These are phyloP conservation scores for Boletus speciosus DNA, from an alignment of 768 basidiomycete species.

Conservation along the genomic window DNA sequence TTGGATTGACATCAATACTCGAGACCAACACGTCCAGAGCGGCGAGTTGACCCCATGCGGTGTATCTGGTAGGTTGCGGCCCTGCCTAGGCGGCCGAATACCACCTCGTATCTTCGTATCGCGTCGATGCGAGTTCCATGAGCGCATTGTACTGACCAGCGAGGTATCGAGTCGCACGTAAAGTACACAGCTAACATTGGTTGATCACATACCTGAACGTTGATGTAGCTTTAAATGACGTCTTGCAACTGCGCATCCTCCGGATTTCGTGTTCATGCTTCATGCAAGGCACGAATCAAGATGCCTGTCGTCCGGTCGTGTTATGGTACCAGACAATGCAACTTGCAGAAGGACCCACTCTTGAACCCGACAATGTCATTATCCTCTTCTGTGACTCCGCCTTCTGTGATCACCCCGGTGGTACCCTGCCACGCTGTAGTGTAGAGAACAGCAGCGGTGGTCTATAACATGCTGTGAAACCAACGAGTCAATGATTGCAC, in stretches of 20 bases:
- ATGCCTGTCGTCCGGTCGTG: slow-evolving; percentile 27
- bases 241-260: slow-evolving; percentile 36
- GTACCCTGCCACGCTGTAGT: slow-evolving; percentile 43
- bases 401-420: slow-evolving; percentile 53
- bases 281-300: slow-evolving; percentile 46
- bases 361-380: slow-evolving; percentile 54
- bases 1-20: slow-evolving; percentile 4
- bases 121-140: slow-evolving; percentile 10
- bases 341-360: slow-evolving; percentile 27
- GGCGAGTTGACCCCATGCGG: slow-evolving; percentile 11
- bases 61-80: slow-evolving; percentile 1
- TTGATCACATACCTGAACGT: slow-evolving; percentile 42
- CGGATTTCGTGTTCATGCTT: slow-evolving; percentile 41
- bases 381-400: slow-evolving; percentile 36
- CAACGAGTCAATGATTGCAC: background rate
- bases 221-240: slow-evolving; percentile 46
- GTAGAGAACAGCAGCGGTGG: slow-evolving; percentile 42
- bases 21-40: slow-evolving; percentile 13
- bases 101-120: background rate
- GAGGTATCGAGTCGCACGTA: background rate
- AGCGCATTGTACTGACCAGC: slow-evolving; percentile 3
- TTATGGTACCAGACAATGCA: background rate
- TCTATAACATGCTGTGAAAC: slow-evolving; percentile 33
- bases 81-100: slow-evolving; percentile 11
- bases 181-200: no score